Evolutionary conservation across 2,329 filamentous ascomycete genomes (phyloP).

Genomic region (Beauveria bassiana): DNA sequence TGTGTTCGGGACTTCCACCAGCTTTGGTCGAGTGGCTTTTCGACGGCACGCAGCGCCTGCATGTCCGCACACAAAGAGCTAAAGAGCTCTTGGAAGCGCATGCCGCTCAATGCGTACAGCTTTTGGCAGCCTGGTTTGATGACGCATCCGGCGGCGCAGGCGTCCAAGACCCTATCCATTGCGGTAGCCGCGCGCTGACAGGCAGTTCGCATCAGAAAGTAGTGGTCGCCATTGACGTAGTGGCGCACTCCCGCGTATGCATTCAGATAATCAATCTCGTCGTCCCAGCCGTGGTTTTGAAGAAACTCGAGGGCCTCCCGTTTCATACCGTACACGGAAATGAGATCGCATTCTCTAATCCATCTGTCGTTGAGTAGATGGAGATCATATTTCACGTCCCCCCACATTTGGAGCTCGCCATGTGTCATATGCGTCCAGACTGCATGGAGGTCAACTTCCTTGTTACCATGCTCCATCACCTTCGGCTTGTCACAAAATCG

Average conservation of each 20-base stretch:
- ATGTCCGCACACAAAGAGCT: not conserved
- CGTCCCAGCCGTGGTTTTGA: constrained; percentile 4
- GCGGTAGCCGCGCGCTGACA: constrained; percentile 13
- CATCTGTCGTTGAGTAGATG: not conserved
- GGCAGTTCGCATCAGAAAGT: constrained; percentile 9
- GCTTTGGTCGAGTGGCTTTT: not conserved
- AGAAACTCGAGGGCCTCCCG: constrained; percentile 7
- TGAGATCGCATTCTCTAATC: constrained; percentile 9
- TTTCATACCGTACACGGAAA: constrained; percentile 14
- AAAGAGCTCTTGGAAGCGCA: not conserved
- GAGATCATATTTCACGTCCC: not conserved
- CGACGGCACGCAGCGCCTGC: not conserved
- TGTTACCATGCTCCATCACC: too few species aligned
- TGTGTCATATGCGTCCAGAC: too few species aligned
- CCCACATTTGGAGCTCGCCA: not conserved
- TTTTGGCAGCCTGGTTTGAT: not conserved
- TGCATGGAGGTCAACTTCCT: too few species aligned
- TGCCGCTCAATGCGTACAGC: not conserved
- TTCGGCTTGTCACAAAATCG: too few species aligned
- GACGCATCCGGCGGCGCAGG: not conserved
- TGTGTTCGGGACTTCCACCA: not conserved
- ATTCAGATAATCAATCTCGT: constrained; percentile 15
- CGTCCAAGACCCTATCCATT: constrained; percentile 6
- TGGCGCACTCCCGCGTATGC: constrained; percentile 15
- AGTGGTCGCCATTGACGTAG: not conserved